Evolutionary conservation across 2,329 filamentous ascomycete species (phyloP), one percentile per base, ranked within the genome.

Genomic region (Colletotrichum acutatum): DNA sequence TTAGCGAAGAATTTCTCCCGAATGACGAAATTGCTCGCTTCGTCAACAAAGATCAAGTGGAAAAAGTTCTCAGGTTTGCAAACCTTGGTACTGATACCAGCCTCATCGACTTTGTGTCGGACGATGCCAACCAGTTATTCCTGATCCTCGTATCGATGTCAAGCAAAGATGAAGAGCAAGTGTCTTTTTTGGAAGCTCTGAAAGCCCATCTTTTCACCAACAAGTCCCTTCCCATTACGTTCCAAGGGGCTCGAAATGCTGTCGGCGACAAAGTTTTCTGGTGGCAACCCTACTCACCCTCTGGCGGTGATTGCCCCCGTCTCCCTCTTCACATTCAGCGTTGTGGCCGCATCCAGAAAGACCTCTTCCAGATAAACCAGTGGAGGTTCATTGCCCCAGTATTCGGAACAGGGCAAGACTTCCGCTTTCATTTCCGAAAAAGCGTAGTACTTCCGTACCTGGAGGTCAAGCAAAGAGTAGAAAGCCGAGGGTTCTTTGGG

Each of bases 401-500:
- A 19, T 70, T 70, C 3, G 54, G 67, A 16, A 2, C 0, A 30
- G 24, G 2, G 7, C 53, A 65, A 19, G 1, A 2, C 4, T 70
- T 65, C 3, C 61, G 54, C 28, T 70, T 53, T 22, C 0, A 30
- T 4, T 60, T 70, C 30, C 0, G 30, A 2, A 11, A 9, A 4
- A 22, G n/a, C 1, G n/a, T 24, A 1, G 16, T 66, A 5, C 61
- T 65, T 60, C 7, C 61, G 6, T 70, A 42, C 24, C 0, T 59
- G 0, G 5, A 22, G 24, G 5, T 65, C 5, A 2, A 11, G 5
- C 3, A 4, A 1, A 42, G 5, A 42, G 26, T 60, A 66, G 22
- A 12, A 28, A 54, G 37, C 30, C 12, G n/a, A 12, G 60, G 67
- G 1, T 70, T 65, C 24, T 70, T 70, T 24, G 54, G 67, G 1